Evolutionary conservation across 2,329 filamentous ascomycete genomes (phyloP).

Genomic region (Alternaria sp.): DNA sequence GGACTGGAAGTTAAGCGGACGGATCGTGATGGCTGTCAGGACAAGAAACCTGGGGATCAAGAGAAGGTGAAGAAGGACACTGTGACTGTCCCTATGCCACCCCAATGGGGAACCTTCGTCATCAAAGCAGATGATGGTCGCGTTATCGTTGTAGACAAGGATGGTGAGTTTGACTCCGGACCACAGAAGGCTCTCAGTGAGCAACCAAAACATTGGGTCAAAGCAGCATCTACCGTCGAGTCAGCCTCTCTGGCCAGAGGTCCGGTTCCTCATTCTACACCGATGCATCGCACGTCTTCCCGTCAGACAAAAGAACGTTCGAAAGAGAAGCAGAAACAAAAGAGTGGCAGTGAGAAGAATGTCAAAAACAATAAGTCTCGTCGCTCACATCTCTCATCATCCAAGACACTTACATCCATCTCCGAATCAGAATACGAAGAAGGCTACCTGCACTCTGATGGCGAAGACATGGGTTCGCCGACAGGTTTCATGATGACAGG

Average conservation of each 20-base stretch:
- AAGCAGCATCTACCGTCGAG: constrained; percentile 11
- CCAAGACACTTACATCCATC: constrained; percentile 17
- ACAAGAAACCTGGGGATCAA: neutral
- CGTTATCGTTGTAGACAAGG: constrained; percentile 37
- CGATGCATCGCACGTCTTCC: neutral
- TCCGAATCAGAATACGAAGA: constrained; percentile 23
- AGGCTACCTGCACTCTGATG: neutral
- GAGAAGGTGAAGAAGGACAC: constrained; percentile 14
- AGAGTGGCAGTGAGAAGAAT: neutral
- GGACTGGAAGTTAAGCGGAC: constrained; percentile 15
- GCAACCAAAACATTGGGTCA: constrained; percentile 15
- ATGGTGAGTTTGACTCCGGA: constrained; percentile 41
- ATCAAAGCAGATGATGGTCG: constrained; percentile 35
- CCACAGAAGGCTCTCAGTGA: neutral
- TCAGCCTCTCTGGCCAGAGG: neutral
- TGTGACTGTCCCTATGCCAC: constrained; percentile 28
- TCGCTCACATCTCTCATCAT: neutral
- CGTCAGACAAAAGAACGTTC: neutral
- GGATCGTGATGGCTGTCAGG: neutral
- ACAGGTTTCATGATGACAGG: constrained; percentile 36
- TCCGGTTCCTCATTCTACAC: neutral
- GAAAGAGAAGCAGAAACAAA: neutral
- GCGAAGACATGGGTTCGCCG: constrained; percentile 18
- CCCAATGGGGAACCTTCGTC: constrained; percentile 33
- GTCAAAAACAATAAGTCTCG: neutral